Evolutionary conservation across 2,329 filamentous ascomycete genomes (phyloP), one percentile per base, ranked within the genome.

Genomic region (Biscogniauxia sp.): DNA sequence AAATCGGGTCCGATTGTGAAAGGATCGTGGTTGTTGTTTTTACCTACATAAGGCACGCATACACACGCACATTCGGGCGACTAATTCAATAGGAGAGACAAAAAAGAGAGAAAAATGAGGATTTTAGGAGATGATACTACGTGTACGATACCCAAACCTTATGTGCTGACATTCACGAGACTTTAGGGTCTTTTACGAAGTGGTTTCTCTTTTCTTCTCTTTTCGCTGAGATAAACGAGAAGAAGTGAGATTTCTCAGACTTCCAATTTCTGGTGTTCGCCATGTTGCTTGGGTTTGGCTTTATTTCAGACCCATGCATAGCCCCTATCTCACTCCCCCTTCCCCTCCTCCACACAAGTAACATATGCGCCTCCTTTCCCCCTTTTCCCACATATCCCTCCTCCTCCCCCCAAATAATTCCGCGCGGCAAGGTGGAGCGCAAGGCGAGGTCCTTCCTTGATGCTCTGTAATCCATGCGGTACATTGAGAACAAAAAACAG

Each of bases 391-490:
- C 58, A 2, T 23, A 23, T 59, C 57, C 52, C 51, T 51, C 56
- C 37, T 51, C 28, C 28, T 7, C 11, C 6, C 28, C 53, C n/a
- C 23, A n/a, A 26, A 45, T 53, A 50, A 58, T 57, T 84, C 84
- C 86, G 86, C 86, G 86, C 84, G 85, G 85, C 85, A 82, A 85
- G 86, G 86, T 89, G 86, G 86, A 89, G 86, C 85, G 84, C 86
- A 89, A 89, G 86, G 86, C 84, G 85, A 88, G 86, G 86, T 74
- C 79, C 78, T 85, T 89, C 86, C 86, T 89, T 89, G 86, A 82
- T 80, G 82, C 85, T 88, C 84, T 88, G 86, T 89, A 89, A 88
- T 88, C 86, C 84, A 86, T 87, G 86, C 86, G 86, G 85, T 84
- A 89, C 64, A 89, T 82, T 64, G 79, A 84, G 64, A 62, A 17